Conservation (phyloP, 2,329 filamentous ascomycete genomes). For the Cladosporium sp. region DNA sequence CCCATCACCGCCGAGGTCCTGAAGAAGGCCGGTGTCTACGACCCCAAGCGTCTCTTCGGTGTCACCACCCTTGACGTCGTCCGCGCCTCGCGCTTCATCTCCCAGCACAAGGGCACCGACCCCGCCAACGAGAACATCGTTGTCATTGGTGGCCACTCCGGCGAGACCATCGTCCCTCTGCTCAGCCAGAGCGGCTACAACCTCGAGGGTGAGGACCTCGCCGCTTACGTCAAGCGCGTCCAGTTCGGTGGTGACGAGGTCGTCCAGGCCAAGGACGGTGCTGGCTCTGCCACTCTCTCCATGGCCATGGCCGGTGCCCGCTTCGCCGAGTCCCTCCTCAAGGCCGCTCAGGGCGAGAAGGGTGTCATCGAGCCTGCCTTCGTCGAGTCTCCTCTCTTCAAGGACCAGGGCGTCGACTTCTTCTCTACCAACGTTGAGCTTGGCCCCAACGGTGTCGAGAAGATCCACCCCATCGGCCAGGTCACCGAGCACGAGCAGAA, state of each 20-base stretch:
- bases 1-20: conserved; percentile 96
- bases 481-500: conserved; percentile 83
- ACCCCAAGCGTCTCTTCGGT: conserved; percentile 98
- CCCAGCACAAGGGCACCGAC: conserved; percentile 86
- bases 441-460: conserved; percentile 91
- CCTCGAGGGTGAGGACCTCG: conserved; percentile 72
- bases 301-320: conserved; percentile 94
- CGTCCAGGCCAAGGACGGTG: conserved; percentile 97
- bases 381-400: conserved; percentile 95
- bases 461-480: conserved; percentile 85
- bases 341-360: conserved; percentile 89
- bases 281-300: conserved; percentile 93
- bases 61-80: conserved; percentile 99
- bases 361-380: conserved; percentile 95
- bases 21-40: conserved; percentile 94
- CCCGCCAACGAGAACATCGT: conserved; percentile 91
- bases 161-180: conserved; percentile 96
- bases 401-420: conserved; percentile 97
- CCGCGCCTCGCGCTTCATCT: conserved; percentile 96
- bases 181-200: conserved; percentile 92
- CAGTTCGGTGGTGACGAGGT: conserved; percentile 99
- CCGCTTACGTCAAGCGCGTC: conserved; percentile 84
- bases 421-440: conserved; percentile 95
- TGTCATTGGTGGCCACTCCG: conserved; percentile 95
- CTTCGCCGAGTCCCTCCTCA: conserved; percentile 88